phyloP scores from a whole-genome alignment of 345 rosid genomes.

The Anastatica hierochuntica region DNA sequence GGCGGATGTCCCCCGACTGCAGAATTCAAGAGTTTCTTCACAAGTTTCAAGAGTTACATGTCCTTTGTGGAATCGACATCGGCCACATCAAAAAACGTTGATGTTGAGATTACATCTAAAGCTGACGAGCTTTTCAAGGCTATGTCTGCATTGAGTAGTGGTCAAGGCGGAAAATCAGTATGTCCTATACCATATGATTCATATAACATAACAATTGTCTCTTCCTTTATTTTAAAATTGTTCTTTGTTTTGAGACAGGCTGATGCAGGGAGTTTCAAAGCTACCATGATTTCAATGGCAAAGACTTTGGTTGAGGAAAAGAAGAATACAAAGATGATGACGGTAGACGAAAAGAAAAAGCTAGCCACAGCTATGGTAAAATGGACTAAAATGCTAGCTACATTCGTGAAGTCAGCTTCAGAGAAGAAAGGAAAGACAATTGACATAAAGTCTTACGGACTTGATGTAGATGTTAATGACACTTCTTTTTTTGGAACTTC shows the following conservation, averaged over 20 bases:
- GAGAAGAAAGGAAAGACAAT: constrained; percentile 18
- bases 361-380: constrained; percentile 3
- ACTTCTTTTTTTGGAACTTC: background rate
- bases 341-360: background rate
- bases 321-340: constrained; percentile 1
- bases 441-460: constrained; percentile 6
- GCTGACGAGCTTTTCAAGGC: constrained; percentile 1
- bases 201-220: background rate
- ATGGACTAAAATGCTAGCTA: constrained; percentile 12
- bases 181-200: background rate
- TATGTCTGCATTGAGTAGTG: constrained; percentile 5
- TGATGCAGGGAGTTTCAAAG: constrained; percentile 10
- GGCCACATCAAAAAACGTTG: background rate
- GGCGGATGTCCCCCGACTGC: background rate
- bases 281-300: constrained; percentile 9
- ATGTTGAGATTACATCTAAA: constrained; percentile 1
- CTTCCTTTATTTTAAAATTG: no score
- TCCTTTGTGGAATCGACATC: background rate
- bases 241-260: background rate
- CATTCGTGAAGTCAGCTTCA: constrained; percentile 9
- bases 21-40: constrained; percentile 18
- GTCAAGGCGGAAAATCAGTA: constrained; percentile 15
- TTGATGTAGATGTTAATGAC: constrained; percentile 12
- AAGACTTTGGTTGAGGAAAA: constrained; percentile 16
- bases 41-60: constrained; percentile 12